Conservation (phyloP, 805 yeast species). For the Zygotorulaspora danielsina region DNA sequence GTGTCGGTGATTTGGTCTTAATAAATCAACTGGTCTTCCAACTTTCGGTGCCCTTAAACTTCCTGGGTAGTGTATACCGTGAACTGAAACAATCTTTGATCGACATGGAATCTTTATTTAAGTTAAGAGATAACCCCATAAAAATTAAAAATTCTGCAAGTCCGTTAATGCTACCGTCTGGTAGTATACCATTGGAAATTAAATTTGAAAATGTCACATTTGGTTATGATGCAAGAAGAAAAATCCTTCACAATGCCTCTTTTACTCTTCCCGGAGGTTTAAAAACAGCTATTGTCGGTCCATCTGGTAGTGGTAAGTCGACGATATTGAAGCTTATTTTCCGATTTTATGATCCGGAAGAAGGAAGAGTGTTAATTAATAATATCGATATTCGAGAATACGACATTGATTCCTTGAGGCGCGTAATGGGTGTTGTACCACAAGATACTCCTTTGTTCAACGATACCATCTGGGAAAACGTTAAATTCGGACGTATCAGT, state of each 20-base stretch:
- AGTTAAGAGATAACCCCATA: slow-evolving; percentile 71
- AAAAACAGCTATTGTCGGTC: slow-evolving; percentile 93
- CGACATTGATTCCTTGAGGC: slow-evolving; percentile 69
- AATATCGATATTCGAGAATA: slow-evolving; percentile 81
- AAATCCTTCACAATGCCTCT: slow-evolving; percentile 73
- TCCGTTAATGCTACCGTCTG: slow-evolving; percentile 45
- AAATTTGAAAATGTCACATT: slow-evolving; percentile 86
- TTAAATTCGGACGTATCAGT: slow-evolving; percentile 74
- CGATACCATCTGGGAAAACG: slow-evolving; percentile 82
- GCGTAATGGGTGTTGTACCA: slow-evolving; percentile 85
- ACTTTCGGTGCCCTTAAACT: slow-evolving; percentile 88
- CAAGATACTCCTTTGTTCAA: slow-evolving; percentile 96
- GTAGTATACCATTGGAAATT: slow-evolving; percentile 62
- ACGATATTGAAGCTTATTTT: slow-evolving; percentile 80
- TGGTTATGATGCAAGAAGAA: slow-evolving; percentile 86
- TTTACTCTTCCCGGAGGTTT: slow-evolving; percentile 87
- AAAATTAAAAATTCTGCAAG: slow-evolving; percentile 62
- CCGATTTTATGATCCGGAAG: slow-evolving; percentile 79
- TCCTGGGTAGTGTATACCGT: slow-evolving; percentile 91
- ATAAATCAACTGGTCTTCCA: slow-evolving; percentile 96
- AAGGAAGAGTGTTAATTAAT: slow-evolving; percentile 77
- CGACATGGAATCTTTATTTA: slow-evolving; percentile 94
- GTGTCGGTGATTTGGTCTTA: slow-evolving; percentile 92
- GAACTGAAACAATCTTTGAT: slow-evolving; percentile 88
- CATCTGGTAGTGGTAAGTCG: slow-evolving; percentile 94